phyloP scores from a whole-genome alignment of 148 eudicot species.

The Rhododendron simsii region DNA sequence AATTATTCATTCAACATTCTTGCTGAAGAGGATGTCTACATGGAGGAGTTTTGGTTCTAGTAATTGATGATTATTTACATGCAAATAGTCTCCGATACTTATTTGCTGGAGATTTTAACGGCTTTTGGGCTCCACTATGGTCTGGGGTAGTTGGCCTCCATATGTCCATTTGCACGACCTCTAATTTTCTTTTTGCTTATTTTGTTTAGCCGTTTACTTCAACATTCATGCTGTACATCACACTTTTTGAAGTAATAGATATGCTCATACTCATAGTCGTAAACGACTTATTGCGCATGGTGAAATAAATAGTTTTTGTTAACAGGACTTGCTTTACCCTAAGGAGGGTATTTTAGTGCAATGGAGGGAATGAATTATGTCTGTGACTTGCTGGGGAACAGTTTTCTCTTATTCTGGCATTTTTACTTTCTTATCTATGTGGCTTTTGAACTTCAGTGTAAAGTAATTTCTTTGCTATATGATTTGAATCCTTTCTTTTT shows the following conservation, averaged over 20 bases:
- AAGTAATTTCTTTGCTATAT: not conserved
- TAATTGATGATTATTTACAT: too few relatives aligned
- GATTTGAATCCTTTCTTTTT: not conserved
- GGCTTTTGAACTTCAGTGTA: not conserved
- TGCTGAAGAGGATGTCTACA: too few relatives aligned
- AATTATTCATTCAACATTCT: not conserved
- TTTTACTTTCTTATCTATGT: not conserved
- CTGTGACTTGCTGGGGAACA: not conserved
- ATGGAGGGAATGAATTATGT: not conserved
- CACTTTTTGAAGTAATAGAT: not conserved
- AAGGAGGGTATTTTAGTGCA: not conserved
- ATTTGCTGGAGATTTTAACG: not conserved
- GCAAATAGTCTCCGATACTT: not conserved
- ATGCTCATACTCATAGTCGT: not conserved
- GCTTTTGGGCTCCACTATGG: not conserved
- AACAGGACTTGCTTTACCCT: not conserved
- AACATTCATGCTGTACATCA: not conserved
- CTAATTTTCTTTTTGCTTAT: not conserved
- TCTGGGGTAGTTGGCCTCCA: not conserved
- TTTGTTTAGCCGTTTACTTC: not conserved
- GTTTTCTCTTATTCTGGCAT: not conserved
- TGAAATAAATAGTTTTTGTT: not conserved
- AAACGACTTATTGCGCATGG: not conserved
- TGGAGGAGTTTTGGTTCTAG: too few relatives aligned
- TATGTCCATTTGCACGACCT: not conserved